Evolutionary conservation across 2,329 filamentous ascomycete genomes (phyloP).

Genomic region (Ilyonectria sp.): DNA sequence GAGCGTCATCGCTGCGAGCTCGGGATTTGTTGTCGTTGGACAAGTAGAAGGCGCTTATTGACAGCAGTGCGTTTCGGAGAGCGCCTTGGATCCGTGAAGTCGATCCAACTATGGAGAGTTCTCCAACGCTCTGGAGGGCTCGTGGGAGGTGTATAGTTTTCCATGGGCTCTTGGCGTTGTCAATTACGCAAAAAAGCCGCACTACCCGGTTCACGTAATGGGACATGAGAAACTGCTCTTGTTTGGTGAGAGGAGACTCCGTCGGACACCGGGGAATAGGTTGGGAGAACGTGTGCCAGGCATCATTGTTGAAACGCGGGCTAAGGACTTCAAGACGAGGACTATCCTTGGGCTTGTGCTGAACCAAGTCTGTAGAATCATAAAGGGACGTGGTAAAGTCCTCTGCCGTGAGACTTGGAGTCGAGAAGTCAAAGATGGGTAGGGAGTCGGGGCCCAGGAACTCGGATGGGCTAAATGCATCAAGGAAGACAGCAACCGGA

Average conservation of each 20-base stretch:
- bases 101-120: constrained; percentile 41
- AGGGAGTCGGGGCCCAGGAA: constrained; percentile 22
- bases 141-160: constrained; percentile 47
- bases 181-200: constrained; percentile 47
- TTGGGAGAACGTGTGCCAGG: constrained; percentile 11
- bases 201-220: constrained; percentile 46
- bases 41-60: constrained; percentile 47
- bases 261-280: constrained; percentile 22
- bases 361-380: constrained; percentile 8
- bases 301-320: constrained; percentile 9
- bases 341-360: neutral
- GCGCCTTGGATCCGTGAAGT: constrained; percentile 43
- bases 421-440: constrained; percentile 18
- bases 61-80: constrained; percentile 42
- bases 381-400: constrained; percentile 11
- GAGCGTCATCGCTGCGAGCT: constrained; percentile 28
- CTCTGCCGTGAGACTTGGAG: neutral
- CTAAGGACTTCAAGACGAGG: neutral
- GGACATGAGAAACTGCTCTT: constrained; percentile 45
- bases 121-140: constrained; percentile 43
- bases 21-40: constrained; percentile 40
- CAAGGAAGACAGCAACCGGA: constrained; percentile 20
- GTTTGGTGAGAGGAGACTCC: constrained; percentile 22
- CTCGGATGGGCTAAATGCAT: constrained; percentile 20
- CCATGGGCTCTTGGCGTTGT: constrained; percentile 47